Evolutionary conservation across 2,329 filamentous ascomycete species (phyloP).

Genomic region (Endothia cerciana): DNA sequence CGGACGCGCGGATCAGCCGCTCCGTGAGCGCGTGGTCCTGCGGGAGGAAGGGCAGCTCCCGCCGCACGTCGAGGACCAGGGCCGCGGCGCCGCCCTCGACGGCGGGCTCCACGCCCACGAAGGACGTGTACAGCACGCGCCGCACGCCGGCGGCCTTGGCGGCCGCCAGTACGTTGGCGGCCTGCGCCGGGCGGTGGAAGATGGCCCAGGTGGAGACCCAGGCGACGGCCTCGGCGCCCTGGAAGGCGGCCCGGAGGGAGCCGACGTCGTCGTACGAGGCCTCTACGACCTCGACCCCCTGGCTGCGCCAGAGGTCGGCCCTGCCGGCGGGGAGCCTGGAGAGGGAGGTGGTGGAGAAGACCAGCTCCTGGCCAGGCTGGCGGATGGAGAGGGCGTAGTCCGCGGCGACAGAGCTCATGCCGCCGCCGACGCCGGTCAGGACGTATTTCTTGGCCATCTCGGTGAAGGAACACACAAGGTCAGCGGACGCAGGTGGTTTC

Average conservation of each 20-base stretch:
- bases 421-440: slow-evolving; percentile 29
- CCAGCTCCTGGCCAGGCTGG: slow-evolving; percentile 29
- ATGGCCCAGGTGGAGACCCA: slow-evolving; percentile 33
- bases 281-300: slow-evolving; percentile 22
- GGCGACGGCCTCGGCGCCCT: slow-evolving; percentile 32
- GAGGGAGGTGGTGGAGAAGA: slow-evolving; percentile 26
- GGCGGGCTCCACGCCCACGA: slow-evolving; percentile 31
- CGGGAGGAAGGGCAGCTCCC: slow-evolving; percentile 30
- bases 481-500: neutral
- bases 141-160: slow-evolving; percentile 27
- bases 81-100: slow-evolving; percentile 15
- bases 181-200: slow-evolving; percentile 29
- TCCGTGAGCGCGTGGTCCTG: slow-evolving; percentile 33
- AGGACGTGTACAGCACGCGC: slow-evolving; percentile 33
- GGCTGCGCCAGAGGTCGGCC: slow-evolving; percentile 18
- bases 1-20: slow-evolving; percentile 28
- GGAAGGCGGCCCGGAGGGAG: slow-evolving; percentile 28
- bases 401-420: slow-evolving; percentile 30
- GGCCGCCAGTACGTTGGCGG: slow-evolving; percentile 30
- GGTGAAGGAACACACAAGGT: neutral
- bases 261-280: slow-evolving; percentile 30
- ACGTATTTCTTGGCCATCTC: slow-evolving; percentile 31
- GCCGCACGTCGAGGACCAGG: slow-evolving; percentile 12
- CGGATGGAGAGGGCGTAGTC: slow-evolving; percentile 27
- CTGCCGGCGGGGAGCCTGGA: slow-evolving; percentile 20